Evolutionary conservation across 345 rosid species (phyloP).

Genomic region (Salix dunnii): DNA sequence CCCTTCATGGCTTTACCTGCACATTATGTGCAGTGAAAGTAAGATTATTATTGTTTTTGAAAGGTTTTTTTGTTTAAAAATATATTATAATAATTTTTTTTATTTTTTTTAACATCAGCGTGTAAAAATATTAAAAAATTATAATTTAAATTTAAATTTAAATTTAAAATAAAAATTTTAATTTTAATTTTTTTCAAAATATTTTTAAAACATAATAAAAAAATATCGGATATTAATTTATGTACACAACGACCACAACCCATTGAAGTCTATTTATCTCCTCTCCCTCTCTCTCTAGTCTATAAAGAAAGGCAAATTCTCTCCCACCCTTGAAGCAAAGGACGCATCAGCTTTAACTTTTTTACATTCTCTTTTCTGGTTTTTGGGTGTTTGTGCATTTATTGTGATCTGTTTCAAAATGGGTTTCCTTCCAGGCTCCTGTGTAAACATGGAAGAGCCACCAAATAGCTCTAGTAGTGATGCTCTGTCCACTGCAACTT

Average conservation of each 20-base stretch:
- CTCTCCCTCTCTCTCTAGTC: not conserved
- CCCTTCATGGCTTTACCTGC: not conserved
- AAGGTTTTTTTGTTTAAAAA: too few relatives aligned
- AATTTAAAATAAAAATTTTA: too few relatives aligned
- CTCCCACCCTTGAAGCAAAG: slow-evolving; percentile 48
- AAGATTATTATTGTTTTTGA: too few relatives aligned
- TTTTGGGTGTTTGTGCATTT: slow-evolving; percentile 44
- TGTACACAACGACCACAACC: not conserved
- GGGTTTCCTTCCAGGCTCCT: slow-evolving; percentile 28
- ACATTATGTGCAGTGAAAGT: too few relatives aligned
- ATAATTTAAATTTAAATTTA: too few relatives aligned
- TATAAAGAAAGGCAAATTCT: slow-evolving; percentile 24
- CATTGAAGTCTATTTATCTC: not conserved
- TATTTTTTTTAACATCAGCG: too few relatives aligned
- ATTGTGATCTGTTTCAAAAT: slow-evolving; percentile 46
- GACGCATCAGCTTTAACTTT: slow-evolving; percentile 29
- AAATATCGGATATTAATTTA: too few relatives aligned
- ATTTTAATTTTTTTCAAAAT: too few relatives aligned
- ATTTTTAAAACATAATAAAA: too few relatives aligned
- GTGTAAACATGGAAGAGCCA: slow-evolving; percentile 15
- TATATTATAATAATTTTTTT: too few relatives aligned
- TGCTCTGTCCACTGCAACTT: slow-evolving; percentile 12
- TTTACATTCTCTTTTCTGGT: slow-evolving; percentile 20
- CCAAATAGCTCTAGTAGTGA: slow-evolving; percentile 10
- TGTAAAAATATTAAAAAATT: too few relatives aligned